phyloP scores from a whole-genome alignment of 2,329 filamentous ascomycete species.

The Acephala macrosclerotiorum region DNA sequence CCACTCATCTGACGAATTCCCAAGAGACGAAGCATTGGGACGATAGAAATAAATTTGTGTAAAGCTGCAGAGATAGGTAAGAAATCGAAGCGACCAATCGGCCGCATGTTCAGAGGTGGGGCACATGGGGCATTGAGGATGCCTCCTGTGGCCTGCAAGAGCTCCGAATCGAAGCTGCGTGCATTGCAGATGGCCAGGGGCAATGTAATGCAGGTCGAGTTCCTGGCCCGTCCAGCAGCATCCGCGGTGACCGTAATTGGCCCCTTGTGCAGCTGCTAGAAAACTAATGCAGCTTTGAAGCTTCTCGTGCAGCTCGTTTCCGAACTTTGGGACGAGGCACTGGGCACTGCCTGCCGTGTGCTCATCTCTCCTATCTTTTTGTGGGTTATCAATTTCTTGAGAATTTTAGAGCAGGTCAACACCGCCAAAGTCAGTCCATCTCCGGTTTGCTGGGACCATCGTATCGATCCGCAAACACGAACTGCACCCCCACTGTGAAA shows the following conservation, averaged over 20 bases:
- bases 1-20: neutral
- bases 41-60: neutral
- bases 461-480: neutral
- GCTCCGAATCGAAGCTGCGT: neutral
- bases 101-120: neutral
- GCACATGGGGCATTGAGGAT: neutral
- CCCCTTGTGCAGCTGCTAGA: neutral
- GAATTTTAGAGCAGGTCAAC: neutral
- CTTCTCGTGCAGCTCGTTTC: slow-evolving; percentile 12
- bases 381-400: slow-evolving; percentile 5
- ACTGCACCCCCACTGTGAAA: neutral
- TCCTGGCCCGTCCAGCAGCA: slow-evolving; percentile 1
- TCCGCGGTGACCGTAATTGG: slow-evolving; percentile 4
- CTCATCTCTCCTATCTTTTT: neutral
- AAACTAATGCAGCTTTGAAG: slow-evolving; percentile 12
- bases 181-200: neutral
- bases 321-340: slow-evolving; percentile 1
- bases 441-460: neutral
- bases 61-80: neutral
- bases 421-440: neutral
- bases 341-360: neutral
- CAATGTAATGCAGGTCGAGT: slow-evolving; percentile 6
- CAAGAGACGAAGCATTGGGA: slow-evolving; percentile 7
- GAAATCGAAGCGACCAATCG: neutral
- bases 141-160: neutral